Evolutionary conservation across 306 rosid genomes (phyloP), one percentile per base, ranked within the genome.

Genomic region (Amphicarpaea edgeworthii): DNA sequence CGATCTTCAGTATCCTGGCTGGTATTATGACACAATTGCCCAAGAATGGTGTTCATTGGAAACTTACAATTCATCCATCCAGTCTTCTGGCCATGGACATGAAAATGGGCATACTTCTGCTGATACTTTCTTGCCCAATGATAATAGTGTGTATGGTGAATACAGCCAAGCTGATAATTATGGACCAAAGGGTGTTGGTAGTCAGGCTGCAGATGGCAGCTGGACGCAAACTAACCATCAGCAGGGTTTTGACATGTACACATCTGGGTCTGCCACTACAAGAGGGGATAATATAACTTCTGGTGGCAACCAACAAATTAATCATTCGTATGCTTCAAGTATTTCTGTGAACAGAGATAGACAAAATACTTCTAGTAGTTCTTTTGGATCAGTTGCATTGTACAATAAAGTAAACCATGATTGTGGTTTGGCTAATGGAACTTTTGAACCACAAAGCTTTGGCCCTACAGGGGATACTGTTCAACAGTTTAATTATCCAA

Each of bases 1-100:
- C 42, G 88, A 93, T 86, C 91, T 94, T 49, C 91, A 88, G 10
- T 90, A 90, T 81, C 97, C 93, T 38, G 98, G 83, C 73, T 90
- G 91, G 94, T 93, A 93, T 78, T 93, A 83, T 49, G 98, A 93
- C 78, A 86, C 85, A 46, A 85, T 87, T 80, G 76, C 83, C 14
- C 88, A 77, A 81, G 93, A 87, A 78, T 93, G 98, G 98, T 79
- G 86, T 55, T 45, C 74, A 4, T 81, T 93, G 77, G 97, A 90
- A 42, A 74, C 84, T 37, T 93, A 87, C 40, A 66, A 70, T 79
- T 68, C 91, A 12, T 80, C 90, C 42, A 54, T 80, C 50, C 89
- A 87, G 30, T 77, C 89, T 21, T 32, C 65, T 1, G 76, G 38
- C 54, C 85, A 47, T 30, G 78, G 78, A 26, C 75, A n/a, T 78